Evolutionary conservation across 2,329 filamentous ascomycete species (phyloP).

Genomic region (Calonectria leucothoes): DNA sequence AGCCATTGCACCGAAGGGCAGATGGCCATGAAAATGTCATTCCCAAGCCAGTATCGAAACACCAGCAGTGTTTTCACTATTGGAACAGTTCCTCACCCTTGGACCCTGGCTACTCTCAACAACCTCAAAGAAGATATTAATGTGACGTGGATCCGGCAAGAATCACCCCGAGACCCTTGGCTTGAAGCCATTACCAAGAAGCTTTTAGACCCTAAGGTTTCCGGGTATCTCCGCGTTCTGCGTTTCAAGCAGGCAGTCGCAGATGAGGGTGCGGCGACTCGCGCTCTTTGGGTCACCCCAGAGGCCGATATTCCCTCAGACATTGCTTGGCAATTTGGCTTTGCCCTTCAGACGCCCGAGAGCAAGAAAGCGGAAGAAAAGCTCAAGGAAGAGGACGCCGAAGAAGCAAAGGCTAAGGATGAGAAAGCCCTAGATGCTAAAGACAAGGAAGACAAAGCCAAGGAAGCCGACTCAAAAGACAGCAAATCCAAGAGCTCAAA

Average conservation of each 20-base stretch:
- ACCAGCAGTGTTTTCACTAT: constrained; percentile 81
- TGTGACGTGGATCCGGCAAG: constrained; percentile 72
- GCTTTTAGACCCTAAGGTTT: constrained; percentile 71
- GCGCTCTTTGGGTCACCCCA: constrained; percentile 86
- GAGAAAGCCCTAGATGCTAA: constrained; percentile 24
- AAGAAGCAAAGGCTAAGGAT: constrained; percentile 42
- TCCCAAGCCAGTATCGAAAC: constrained; percentile 77
- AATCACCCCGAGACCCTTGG: constrained; percentile 83
- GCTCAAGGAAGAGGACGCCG: constrained; percentile 31
- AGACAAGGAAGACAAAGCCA: background rate
- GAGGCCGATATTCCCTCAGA: constrained; percentile 73
- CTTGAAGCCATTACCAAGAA: constrained; percentile 77
- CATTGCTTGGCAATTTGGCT: constrained; percentile 91
- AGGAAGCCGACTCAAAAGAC: background rate
- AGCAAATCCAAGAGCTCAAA: background rate
- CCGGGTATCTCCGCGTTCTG: constrained; percentile 73
- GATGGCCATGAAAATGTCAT: constrained; percentile 74
- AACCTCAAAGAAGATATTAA: constrained; percentile 71
- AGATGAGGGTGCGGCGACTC: constrained; percentile 69
- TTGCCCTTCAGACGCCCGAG: constrained; percentile 72
- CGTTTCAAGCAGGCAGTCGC: constrained; percentile 86
- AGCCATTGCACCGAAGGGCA: constrained; percentile 74
- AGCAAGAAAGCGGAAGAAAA: constrained; percentile 25
- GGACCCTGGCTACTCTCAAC: constrained; percentile 79
- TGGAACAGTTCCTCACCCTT: constrained; percentile 90